Base-by-base conservation (phyloP, 202 grass and related monocot genomes). In the Schoenoplectus tabernaemontani region DNA sequence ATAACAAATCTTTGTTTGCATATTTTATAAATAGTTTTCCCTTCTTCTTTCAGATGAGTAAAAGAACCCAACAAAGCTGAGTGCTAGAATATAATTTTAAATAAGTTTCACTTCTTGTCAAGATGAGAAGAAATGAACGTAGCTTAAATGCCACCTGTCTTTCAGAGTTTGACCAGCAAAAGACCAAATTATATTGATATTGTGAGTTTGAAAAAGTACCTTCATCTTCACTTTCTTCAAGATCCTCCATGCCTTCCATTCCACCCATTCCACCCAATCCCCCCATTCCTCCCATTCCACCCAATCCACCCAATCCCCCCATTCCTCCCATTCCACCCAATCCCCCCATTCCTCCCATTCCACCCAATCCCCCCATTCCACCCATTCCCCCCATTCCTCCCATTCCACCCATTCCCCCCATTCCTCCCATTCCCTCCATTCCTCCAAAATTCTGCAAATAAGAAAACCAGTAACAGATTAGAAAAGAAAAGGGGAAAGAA, bases 141-240 rank as follows among this genome's bases (percentile, higher is more conserved):
- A 82, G 83, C 66, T 83, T 50, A n/a, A 57, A 26, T 9, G 61
- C 28, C 58, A 68, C 2, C 64, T 10, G 8, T 86, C 38, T 15
- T 54, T 53, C 69, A 53, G 28, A 17, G 9, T 74, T 74, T 53
- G 23, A 75, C 16, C 26, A 26, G 9, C 37, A 24, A 78, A 79
- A 26, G 22, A 22, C 48, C 77, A 58, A 36, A 57, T 57, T 10
- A 84, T 77, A 22, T 53, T 34, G 37, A 38, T 72, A 17, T 43
- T 58, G 58, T 51, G 59, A 72, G 66, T 80, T 58, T 5, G 2
- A 36, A 42, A 88, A 59, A 13, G 48, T 87, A 97, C 93, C 93
- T 92, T 97, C 94, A 36, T 97, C 87, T 44, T 94, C 94, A 79
- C 89, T 97, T 33, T 91, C 90, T 74, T 97, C 93, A 15, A 91